Evolutionary conservation across 345 rosid species (phyloP).

Genomic region (Citrus medica): DNA sequence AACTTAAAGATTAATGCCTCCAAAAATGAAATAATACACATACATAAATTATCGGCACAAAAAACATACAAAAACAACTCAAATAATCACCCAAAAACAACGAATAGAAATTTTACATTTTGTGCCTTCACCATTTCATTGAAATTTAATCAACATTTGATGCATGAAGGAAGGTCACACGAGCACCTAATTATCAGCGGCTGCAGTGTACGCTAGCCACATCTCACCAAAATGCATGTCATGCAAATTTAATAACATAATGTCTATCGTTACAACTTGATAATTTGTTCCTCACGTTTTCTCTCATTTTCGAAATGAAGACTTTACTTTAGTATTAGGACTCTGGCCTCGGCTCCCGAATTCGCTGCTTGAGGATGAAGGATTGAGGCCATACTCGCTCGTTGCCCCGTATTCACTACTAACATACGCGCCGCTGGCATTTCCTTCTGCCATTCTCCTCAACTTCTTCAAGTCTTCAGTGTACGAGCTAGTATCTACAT

Average conservation of each 20-base stretch:
- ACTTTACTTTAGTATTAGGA: background rate
- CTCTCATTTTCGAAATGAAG: background rate
- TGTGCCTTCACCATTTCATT: background rate
- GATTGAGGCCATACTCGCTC: constrained; percentile 70
- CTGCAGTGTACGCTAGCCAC: background rate
- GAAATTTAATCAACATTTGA: background rate
- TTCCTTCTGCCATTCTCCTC: constrained; percentile 34
- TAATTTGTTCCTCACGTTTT: background rate
- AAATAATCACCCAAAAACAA: background rate
- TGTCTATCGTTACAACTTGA: background rate
- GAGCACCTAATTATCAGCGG: background rate
- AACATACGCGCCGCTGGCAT: constrained; percentile 29
- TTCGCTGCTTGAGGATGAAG: constrained; percentile 68
- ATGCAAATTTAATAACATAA: background rate
- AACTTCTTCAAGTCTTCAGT: constrained; percentile 49
- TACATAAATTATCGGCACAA: background rate
- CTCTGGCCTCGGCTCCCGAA: constrained; percentile 17
- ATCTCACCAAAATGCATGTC: background rate
- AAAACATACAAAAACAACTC: background rate
- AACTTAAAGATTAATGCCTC: background rate
- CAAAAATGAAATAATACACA: background rate
- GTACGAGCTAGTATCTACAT: constrained; percentile 36
- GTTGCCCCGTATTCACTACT: constrained; percentile 68
- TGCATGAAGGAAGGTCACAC: background rate
- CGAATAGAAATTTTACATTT: background rate